Percentiles rank a stretch among this genome's conserved stretches.
phyloP scores from a whole-genome alignment of 2,329 filamentous ascomycete genomes.

The Paramyrothecium sp. region DNA sequence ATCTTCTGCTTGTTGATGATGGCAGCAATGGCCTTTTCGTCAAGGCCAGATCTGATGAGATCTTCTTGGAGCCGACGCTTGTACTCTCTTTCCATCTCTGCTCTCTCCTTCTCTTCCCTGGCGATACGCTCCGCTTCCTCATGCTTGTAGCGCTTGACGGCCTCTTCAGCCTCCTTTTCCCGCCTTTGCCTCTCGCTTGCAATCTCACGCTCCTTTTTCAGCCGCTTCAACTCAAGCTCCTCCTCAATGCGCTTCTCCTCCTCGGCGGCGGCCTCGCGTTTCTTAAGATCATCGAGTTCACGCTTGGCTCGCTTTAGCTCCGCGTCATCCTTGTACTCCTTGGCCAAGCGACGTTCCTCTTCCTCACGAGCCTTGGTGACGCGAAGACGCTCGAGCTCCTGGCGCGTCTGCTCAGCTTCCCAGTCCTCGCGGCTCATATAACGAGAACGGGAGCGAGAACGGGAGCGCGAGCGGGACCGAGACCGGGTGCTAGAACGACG shows the following conservation, averaged over 20 bases:
- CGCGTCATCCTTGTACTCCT: constrained; percentile 42
- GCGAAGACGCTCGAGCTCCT: constrained; percentile 44
- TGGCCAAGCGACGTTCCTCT: constrained; percentile 31
- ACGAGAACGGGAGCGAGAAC: constrained; percentile 31
- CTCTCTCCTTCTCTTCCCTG: constrained; percentile 46
- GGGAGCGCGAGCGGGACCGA: constrained; percentile 29
- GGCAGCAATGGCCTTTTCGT: constrained; percentile 57
- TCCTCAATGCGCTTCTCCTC: constrained; percentile 51
- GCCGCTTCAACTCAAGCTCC: constrained; percentile 43
- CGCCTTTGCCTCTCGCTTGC: constrained; percentile 42
- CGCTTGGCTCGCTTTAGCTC: constrained; percentile 49
- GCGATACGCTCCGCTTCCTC: constrained; percentile 45
- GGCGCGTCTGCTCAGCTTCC: constrained; percentile 36
- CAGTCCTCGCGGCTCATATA: constrained; percentile 42
- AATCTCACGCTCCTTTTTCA: constrained; percentile 42
- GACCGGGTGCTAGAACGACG: constrained; percentile 25
- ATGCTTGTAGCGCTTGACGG: constrained; percentile 50
- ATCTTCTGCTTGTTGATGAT: constrained; percentile 57
- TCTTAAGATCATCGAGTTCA: constrained; percentile 46
- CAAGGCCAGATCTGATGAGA: constrained; percentile 56
- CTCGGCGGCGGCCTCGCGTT: constrained; percentile 43
- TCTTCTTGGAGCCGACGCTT: constrained; percentile 56
- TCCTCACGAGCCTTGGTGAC: constrained; percentile 38
- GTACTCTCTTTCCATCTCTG: constrained; percentile 52
- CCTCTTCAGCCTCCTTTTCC: constrained; percentile 45